Evolutionary conservation across 257 asterid genomes (phyloP).

Genomic region (Nicotiana tabacum): DNA sequence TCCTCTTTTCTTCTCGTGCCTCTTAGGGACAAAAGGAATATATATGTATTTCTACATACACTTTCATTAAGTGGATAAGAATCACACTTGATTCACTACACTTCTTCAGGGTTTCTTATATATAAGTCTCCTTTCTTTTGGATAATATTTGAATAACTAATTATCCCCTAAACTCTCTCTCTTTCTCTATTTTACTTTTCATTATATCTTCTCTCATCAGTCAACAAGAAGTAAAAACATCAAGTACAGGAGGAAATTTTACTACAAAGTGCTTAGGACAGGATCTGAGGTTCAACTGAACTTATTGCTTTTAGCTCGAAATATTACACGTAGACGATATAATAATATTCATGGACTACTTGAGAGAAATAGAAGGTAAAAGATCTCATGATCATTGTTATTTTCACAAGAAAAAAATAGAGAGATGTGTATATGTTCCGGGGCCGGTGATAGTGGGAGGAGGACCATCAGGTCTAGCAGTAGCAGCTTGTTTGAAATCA

Average conservation of each 20-base stretch:
- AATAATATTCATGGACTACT: slow-evolving; percentile 22
- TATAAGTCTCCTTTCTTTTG: not conserved
- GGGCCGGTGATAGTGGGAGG: slow-evolving; percentile 81
- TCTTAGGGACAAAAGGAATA: slow-evolving; percentile 18
- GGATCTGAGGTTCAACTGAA: too few relatives aligned
- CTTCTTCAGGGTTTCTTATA: slow-evolving; percentile 12
- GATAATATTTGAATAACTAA: slow-evolving; percentile 7
- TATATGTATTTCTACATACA: not conserved
- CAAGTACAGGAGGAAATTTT: too few relatives aligned
- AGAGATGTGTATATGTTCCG: slow-evolving; percentile 33
- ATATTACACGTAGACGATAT: not conserved
- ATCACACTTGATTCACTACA: slow-evolving; percentile 26
- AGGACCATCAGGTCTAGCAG: slow-evolving; percentile 83
- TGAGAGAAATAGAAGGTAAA: slow-evolving; percentile 56
- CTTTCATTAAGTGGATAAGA: slow-evolving; percentile 33
- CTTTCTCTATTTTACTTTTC: not conserved
- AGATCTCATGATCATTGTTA: slow-evolving; percentile 41
- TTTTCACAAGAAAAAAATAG: not conserved
- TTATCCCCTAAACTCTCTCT: slow-evolving; percentile 2
- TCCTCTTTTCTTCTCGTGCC: not conserved
- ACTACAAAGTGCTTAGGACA: too few relatives aligned
- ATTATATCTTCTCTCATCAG: too few relatives aligned
- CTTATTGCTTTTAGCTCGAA: too few relatives aligned
- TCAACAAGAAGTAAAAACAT: too few relatives aligned
- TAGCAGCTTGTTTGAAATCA: slow-evolving; percentile 60